Percentiles rank a stretch among this genome's conserved stretches.
Conservation (phyloP, 2,329 filamentous ascomycete genomes). For the Apiospora aurea region DNA sequence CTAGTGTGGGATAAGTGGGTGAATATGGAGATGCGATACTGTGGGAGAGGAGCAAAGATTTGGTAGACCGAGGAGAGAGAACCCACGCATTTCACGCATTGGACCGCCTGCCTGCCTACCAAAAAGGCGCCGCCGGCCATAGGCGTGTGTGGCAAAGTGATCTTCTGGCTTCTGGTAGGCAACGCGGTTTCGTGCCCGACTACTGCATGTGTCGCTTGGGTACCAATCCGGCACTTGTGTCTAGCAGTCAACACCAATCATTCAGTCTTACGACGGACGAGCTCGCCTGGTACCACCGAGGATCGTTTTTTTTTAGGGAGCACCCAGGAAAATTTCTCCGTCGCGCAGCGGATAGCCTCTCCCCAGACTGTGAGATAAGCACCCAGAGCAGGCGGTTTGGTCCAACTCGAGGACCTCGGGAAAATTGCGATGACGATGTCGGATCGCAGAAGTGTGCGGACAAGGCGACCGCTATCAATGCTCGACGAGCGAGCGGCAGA, state of each 20-base stretch:
- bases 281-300: conserved; percentile 4
- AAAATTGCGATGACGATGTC: conserved; percentile 23
- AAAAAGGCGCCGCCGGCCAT: background rate
- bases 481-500: conserved; percentile 12
- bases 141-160: conserved; percentile 7
- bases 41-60: background rate
- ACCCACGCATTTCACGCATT: background rate
- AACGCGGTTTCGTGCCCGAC: conserved; percentile 7
- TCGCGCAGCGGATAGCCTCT: conserved; percentile 11
- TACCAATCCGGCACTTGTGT: conserved; percentile 18
- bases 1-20: background rate
- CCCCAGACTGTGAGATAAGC: background rate
- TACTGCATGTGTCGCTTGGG: conserved; percentile 18
- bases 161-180: conserved; percentile 14
- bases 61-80: background rate
- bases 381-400: background rate
- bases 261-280: conserved; percentile 1
- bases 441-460: conserved; percentile 7
- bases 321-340: conserved; percentile 3
- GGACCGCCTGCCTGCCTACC: background rate
- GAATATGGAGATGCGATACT: background rate
- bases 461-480: conserved; percentile 13
- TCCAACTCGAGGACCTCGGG: conserved; percentile 5
- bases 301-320: background rate
- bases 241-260: conserved; percentile 7